Evolutionary conservation across 768 basidiomycete genomes (phyloP).

Genomic region (Holtermanniella nyarrowii): DNA sequence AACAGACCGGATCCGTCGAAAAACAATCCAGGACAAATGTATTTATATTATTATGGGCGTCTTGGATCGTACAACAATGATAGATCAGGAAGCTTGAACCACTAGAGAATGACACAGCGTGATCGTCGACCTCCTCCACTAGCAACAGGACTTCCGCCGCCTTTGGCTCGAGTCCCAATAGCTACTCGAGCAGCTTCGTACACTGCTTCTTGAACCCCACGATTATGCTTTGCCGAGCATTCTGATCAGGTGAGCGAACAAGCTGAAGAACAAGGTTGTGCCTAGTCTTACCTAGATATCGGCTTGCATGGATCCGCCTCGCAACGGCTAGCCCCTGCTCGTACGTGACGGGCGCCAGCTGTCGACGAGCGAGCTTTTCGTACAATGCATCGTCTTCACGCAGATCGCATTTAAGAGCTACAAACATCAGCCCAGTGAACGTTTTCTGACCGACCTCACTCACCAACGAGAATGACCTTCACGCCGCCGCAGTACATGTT

Average conservation of each 20-base stretch:
- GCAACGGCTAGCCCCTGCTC: conserved; percentile 70
- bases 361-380: conserved; percentile 62
- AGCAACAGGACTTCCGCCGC: conserved; percentile 9
- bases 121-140: not conserved
- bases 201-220: conserved; percentile 88
- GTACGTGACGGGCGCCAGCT: conserved; percentile 68
- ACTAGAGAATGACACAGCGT: conserved; percentile 4
- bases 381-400: conserved; percentile 66
- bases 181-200: conserved; percentile 52
- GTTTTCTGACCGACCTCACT: conserved; percentile 36
- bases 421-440: not conserved
- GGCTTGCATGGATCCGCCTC: conserved; percentile 46
- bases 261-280: not conserved
- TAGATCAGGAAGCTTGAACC: too few species aligned
- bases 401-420: conserved; percentile 92
- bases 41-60: not conserved
- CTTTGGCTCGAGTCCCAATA: conserved; percentile 20
- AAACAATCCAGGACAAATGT: not conserved
- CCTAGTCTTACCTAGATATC: conserved; percentile 69
- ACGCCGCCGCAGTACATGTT: conserved; percentile 84
- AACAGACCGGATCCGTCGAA: not conserved
- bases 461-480: conserved; percentile 86
- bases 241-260: conserved; percentile 46
- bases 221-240: conserved; percentile 93
- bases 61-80: not conserved